Conservation (phyloP, 495 filamentous ascomycete genomes). For the Bacidia gigantensis region DNA sequence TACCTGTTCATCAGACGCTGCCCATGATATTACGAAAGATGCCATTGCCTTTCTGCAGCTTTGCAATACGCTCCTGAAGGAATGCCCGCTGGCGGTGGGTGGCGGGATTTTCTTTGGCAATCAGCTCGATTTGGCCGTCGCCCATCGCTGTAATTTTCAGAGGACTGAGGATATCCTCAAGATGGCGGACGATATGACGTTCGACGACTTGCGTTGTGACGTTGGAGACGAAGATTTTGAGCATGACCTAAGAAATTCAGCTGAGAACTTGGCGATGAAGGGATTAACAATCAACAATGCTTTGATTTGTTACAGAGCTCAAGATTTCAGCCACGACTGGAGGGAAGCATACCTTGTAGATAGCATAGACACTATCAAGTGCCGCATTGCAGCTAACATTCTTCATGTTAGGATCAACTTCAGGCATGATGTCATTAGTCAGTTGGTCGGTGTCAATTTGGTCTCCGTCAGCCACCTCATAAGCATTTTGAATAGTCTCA, state of each 20-base stretch:
- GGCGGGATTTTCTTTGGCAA: constrained; percentile 19
- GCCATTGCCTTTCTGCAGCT: constrained; percentile 18
- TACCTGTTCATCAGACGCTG: background rate
- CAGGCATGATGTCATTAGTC: constrained; percentile 1
- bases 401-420: constrained; percentile 22
- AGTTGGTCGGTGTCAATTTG: background rate
- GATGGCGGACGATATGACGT: constrained; percentile 23
- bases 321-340: background rate
- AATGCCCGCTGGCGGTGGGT: constrained; percentile 17
- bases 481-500: background rate
- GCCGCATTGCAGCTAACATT: constrained; percentile 23
- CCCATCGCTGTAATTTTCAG: constrained; percentile 21
- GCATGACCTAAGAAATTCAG: constrained; percentile 20
- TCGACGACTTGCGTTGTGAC: constrained; percentile 26
- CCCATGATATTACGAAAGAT: constrained; percentile 17
- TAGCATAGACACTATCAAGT: constrained; percentile 23
- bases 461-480: background rate
- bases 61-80: constrained; percentile 19
- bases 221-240: constrained; percentile 26
- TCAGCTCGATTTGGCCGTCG: constrained; percentile 14
- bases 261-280: too few species aligned
- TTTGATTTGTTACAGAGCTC: too few species aligned
- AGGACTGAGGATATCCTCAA: constrained; percentile 25
- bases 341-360: constrained; percentile 23
- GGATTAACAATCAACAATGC: too few species aligned